These are phyloP conservation scores for Isabelozyma gotoi DNA, from an alignment of 805 yeast species.

Conservation along the genomic window DNA sequence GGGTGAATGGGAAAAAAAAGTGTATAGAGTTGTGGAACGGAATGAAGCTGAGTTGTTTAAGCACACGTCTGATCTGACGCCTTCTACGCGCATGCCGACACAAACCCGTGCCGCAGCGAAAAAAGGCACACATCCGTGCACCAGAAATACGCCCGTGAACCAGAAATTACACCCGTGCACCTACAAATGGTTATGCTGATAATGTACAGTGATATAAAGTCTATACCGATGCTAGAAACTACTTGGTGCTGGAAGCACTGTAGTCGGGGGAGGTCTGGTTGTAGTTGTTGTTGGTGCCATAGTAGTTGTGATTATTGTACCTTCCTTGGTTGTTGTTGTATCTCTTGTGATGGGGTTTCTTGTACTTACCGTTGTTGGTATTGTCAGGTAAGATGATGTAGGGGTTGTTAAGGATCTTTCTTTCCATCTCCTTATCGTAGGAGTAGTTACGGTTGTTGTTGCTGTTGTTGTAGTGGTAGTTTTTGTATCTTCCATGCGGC, in stretches of 20 bases:
- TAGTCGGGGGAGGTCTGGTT: background rate
- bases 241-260: slow-evolving; percentile 1
- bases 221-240: slow-evolving; percentile 1
- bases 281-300: background rate
- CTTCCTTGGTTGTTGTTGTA: background rate
- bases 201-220: background rate
- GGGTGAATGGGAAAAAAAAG: background rate
- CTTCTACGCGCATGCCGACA: no score
- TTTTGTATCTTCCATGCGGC: slow-evolving; percentile 2
- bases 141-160: background rate
- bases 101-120: no score
- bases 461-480: background rate
- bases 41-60: background rate
- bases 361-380: slow-evolving; percentile 8
- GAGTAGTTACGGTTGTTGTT: slow-evolving; percentile 1
- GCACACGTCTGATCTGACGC: no score
- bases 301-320: background rate
- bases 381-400: slow-evolving; percentile 27
- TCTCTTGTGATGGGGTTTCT: slow-evolving; percentile 2
- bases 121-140: no score
- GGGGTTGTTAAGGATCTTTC: slow-evolving; percentile 26
- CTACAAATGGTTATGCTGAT: background rate
- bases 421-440: slow-evolving; percentile 25
- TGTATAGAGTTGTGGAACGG: background rate
- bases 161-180: background rate